A percentile compares a stretch with the other conserved stretches of the same genome.
phyloP scores from a whole-genome alignment of 2,329 filamentous ascomycete species.

The Trichoderma sp. region DNA sequence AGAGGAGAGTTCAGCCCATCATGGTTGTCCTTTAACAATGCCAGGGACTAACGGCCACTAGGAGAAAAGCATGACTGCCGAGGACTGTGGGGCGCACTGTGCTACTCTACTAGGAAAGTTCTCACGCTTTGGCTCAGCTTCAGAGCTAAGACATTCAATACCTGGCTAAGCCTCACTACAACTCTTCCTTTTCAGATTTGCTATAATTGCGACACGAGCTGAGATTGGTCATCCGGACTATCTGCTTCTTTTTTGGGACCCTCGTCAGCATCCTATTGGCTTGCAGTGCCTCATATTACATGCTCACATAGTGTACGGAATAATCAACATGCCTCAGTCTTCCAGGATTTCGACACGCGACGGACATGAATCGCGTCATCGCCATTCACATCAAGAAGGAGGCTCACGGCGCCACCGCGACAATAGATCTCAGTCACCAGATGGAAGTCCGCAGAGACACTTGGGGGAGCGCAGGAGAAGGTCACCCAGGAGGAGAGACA shows the following conservation, averaged over 20 bases:
- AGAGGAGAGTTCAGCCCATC: background rate
- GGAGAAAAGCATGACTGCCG: no score
- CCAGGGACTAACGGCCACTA: background rate
- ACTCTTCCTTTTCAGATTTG: background rate
- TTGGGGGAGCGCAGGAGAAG: slow-evolving; percentile 22
- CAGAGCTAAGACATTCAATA: background rate
- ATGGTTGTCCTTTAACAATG: background rate
- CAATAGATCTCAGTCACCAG: slow-evolving; percentile 11
- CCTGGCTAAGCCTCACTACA: background rate
- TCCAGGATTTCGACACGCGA: slow-evolving; percentile 19
- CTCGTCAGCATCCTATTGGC: background rate
- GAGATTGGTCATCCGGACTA: no score
- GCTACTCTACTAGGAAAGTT: background rate
- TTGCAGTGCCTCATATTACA: background rate
- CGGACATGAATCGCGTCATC: slow-evolving; percentile 4
- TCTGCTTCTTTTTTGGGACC: background rate
- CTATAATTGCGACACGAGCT: background rate
- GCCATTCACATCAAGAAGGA: background rate
- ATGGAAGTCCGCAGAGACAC: background rate
- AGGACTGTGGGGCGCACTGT: slow-evolving; percentile 15
- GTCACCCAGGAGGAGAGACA: background rate
- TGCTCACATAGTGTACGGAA: background rate
- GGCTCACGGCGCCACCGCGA: slow-evolving; percentile 1
- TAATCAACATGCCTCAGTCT: slow-evolving; percentile 4
- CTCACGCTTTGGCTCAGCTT: background rate